These are phyloP conservation scores for Coriolopsis trogii DNA, from an alignment of 1,284 basidiomycete species.

Conservation along the genomic window DNA sequence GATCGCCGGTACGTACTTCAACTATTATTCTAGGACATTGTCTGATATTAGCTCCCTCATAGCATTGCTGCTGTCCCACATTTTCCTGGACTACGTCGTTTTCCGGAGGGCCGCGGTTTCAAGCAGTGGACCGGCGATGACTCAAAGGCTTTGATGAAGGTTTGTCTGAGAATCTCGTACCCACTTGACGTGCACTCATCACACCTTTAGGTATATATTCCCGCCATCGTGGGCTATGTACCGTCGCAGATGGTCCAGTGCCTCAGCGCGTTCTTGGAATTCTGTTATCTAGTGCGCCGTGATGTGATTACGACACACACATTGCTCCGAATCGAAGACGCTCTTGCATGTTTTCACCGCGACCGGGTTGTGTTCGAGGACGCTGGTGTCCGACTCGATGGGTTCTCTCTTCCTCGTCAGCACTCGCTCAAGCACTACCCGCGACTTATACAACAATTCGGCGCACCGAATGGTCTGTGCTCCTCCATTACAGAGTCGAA, in stretches of 20 bases:
- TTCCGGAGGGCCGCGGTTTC: slow-evolving; percentile 18
- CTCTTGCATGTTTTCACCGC: slow-evolving; percentile 30
- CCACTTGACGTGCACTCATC: not conserved
- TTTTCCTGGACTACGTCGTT: slow-evolving; percentile 20
- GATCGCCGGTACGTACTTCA: slow-evolving; percentile 21
- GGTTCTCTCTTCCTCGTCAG: slow-evolving; percentile 32
- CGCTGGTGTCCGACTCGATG: slow-evolving; percentile 23
- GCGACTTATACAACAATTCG: slow-evolving; percentile 18
- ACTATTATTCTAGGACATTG: not conserved
- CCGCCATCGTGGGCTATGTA: slow-evolving; percentile 19
- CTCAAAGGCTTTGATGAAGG: slow-evolving; percentile 27
- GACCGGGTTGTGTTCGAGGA: slow-evolving; percentile 36
- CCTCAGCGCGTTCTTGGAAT: slow-evolving; percentile 16
- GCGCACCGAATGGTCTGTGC: slow-evolving; percentile 27
- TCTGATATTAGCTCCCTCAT: not conserved
- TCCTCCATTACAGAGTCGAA: slow-evolving; percentile 29
- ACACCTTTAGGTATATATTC: slow-evolving; percentile 14
- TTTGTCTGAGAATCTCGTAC: not conserved
- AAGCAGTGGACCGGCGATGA: slow-evolving; percentile 29
- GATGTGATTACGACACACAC: not conserved
- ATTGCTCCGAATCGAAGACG: not conserved
- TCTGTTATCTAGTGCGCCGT: slow-evolving; percentile 17
- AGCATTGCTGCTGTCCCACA: slow-evolving; percentile 10
- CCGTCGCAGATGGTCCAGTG: slow-evolving; percentile 12
- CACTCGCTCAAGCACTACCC: slow-evolving; percentile 29